Conservation (phyloP, 78 protist species). For the Polysphondylium violaceum region DNA sequence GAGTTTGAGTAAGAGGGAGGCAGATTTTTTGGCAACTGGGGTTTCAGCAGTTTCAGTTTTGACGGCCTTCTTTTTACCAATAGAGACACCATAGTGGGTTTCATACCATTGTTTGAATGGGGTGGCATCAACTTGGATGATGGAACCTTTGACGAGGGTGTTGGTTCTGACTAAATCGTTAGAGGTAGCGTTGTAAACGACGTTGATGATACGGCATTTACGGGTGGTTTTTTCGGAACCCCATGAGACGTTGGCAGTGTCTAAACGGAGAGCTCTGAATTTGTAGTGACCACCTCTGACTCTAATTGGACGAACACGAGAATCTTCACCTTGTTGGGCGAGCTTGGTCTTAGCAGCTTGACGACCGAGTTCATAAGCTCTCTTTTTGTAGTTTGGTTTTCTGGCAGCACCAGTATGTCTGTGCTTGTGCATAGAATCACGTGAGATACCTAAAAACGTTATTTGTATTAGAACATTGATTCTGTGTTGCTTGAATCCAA, state of each 20-base stretch:
- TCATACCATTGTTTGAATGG: slow-evolving; percentile 99
- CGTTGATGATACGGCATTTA: slow-evolving; percentile 96
- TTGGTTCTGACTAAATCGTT: slow-evolving; percentile 99
- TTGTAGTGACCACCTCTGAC: slow-evolving; percentile 98
- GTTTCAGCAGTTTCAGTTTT: slow-evolving; percentile 45
- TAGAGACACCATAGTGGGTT: slow-evolving; percentile 94
- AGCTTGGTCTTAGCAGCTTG: slow-evolving; percentile 98
- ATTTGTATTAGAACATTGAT: too few species aligned
- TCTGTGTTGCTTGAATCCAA: too few species aligned
- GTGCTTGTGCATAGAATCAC: slow-evolving; percentile 83
- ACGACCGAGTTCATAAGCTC: slow-evolving; percentile 97
- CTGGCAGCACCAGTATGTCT: slow-evolving; percentile 82
- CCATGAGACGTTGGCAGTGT: slow-evolving; percentile 98
- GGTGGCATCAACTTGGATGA: slow-evolving; percentile 97
- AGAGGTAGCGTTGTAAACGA: slow-evolving; percentile 99
- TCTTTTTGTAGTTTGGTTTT: slow-evolving; percentile 89
- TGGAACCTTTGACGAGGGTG: slow-evolving; percentile 98
- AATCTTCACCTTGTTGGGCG: slow-evolving; percentile 67
- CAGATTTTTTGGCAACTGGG: slow-evolving; percentile 53
- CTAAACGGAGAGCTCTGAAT: slow-evolving; percentile 99
- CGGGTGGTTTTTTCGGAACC: slow-evolving; percentile 88
- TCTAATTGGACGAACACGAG: slow-evolving; percentile 95
- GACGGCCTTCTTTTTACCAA: slow-evolving; percentile 89
- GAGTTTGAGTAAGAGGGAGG: slow-evolving; percentile 61
- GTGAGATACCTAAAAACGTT: slow-evolving; percentile 86